Evolutionary conservation across 2,329 filamentous ascomycete genomes (phyloP).

Genomic region (Nakataea oryzae): DNA sequence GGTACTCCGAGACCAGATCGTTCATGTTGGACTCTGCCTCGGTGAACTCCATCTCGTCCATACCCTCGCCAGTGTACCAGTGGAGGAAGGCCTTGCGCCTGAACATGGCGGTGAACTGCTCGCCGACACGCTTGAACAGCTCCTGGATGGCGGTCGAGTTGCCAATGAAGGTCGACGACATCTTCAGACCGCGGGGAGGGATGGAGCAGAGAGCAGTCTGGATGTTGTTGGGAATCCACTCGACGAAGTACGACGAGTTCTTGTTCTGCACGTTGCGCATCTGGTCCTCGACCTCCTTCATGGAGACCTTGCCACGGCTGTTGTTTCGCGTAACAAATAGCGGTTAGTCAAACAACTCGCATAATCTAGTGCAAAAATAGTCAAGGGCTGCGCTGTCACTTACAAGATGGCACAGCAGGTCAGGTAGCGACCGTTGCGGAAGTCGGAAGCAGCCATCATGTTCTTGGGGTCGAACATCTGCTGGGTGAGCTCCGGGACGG

Average conservation of each 20-base stretch:
- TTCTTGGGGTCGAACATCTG: constrained; percentile 99
- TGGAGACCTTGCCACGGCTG: constrained; percentile 96
- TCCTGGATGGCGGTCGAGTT: constrained; percentile 99
- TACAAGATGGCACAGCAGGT: constrained; percentile 98
- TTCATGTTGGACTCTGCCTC: constrained; percentile 99
- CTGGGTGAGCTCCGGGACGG: constrained; percentile 96
- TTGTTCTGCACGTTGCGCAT: constrained; percentile 99
- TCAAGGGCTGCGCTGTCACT: constrained; percentile 20
- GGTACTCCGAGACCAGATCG: constrained; percentile 98
- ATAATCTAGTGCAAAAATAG: neutral
- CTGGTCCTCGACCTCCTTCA: constrained; percentile 99
- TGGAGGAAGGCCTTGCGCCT: constrained; percentile 99
- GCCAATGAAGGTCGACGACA: constrained; percentile 98
- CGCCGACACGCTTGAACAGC: constrained; percentile 99
- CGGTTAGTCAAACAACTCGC: constrained; percentile 25
- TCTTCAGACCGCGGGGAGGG: constrained; percentile 93
- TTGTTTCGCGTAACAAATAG: constrained; percentile 16
- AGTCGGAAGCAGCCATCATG: constrained; percentile 99
- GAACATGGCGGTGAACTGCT: constrained; percentile 99
- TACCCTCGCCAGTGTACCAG: constrained; percentile 99
- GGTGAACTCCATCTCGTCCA: constrained; percentile 99
- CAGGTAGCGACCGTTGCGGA: constrained; percentile 98
- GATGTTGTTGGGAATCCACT: constrained; percentile 99
- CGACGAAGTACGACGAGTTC: constrained; percentile 98
- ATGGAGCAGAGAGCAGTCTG: constrained; percentile 99